phyloP scores from a whole-genome alignment of 257 asterid species.

The Capsicum chinense region DNA sequence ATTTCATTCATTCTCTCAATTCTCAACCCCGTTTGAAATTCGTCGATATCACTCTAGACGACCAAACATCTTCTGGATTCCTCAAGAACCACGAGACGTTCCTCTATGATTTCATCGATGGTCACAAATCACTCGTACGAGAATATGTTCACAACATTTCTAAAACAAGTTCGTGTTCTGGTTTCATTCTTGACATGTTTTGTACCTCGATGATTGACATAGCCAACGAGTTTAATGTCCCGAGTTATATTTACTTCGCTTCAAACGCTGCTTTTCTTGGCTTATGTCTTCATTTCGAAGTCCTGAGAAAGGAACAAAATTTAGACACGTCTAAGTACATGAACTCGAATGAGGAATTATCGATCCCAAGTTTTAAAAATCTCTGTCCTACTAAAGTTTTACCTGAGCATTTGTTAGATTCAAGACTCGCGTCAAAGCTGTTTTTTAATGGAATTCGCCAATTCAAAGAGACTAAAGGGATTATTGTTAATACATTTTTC shows the following conservation, averaged over 20 bases:
- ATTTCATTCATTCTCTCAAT: conserved; percentile 8
- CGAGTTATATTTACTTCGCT: conserved; percentile 45
- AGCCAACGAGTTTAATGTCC: conserved; percentile 48
- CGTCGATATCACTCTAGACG: conserved; percentile 4
- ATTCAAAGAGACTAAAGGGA: conserved; percentile 39
- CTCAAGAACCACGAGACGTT: not conserved
- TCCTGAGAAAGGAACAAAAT: conserved; percentile 19
- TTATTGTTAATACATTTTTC: conserved; percentile 54
- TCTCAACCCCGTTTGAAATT: not conserved
- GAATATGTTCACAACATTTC: conserved; percentile 18
- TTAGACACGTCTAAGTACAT: conserved; percentile 27
- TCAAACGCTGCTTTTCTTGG: conserved; percentile 43
- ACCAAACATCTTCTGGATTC: not conserved
- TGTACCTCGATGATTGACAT: conserved; percentile 42
- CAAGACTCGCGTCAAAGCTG: conserved; percentile 13
- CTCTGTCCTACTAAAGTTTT: conserved; percentile 42
- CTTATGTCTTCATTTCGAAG: conserved; percentile 23
- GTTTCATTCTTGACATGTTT: conserved; percentile 49
- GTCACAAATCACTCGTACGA: conserved; percentile 9
- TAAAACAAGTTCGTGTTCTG: conserved; percentile 32
- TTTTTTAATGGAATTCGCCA: conserved; percentile 24
- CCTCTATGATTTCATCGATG: conserved; percentile 16
- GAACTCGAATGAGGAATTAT: conserved; percentile 9
- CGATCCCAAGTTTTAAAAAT: conserved; percentile 32
- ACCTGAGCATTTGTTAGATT: conserved; percentile 32